These are phyloP conservation scores for carrot (Daucus carota) DNA, from an alignment of 129 eudicot genomes.

Conservation along the genomic window DNA sequence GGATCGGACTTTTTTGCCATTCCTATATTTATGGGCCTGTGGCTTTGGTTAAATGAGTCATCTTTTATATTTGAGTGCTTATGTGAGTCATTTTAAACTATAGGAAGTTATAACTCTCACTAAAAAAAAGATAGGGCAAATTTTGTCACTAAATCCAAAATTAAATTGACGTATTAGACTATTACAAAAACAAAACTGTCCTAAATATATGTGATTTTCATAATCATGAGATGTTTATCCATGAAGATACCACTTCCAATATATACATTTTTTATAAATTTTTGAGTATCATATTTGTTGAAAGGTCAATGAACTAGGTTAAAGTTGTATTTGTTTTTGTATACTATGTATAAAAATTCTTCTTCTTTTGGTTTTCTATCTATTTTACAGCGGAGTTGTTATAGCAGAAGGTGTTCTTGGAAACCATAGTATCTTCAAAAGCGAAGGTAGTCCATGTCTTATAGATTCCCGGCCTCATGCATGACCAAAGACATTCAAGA, in stretches of 20 bases:
- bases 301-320: background rate
- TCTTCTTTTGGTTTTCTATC: background rate
- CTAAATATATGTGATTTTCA: no score
- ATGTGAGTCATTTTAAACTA: no score
- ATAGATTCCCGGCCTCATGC: background rate
- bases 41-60: no score
- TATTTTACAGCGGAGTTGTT: conserved; percentile 71
- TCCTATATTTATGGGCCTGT: no score
- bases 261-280: background rate
- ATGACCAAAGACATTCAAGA: background rate
- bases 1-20: no score
- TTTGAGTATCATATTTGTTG: background rate
- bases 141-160: no score
- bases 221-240: no score
- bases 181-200: no score
- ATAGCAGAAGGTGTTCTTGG: conserved; percentile 86
- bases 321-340: background rate
- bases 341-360: background rate
- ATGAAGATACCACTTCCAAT: background rate
- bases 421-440: conserved; percentile 48
- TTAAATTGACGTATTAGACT: no score
- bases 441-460: conserved; percentile 35
- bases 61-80: no score
- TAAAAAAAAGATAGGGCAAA: no score
- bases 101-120: no score